A percentile compares a stretch with the other conserved stretches of the same genome.
These are phyloP conservation scores for Colletotrichum australisinense DNA, from an alignment of 2,329 filamentous ascomycete species.

Conservation along the genomic window DNA sequence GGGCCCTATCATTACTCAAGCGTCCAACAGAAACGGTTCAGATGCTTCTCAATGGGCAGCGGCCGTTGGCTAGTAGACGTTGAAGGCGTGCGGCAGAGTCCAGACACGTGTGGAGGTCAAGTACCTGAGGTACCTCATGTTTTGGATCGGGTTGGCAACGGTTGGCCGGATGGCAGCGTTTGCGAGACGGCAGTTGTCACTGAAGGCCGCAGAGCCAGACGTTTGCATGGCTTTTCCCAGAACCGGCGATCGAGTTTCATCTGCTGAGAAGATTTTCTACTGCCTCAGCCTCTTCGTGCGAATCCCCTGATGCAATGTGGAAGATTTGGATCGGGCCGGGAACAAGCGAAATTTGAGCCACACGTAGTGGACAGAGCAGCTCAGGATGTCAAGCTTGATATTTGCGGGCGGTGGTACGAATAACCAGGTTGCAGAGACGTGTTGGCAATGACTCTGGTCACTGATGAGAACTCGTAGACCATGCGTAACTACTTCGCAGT, in stretches of 20 bases:
- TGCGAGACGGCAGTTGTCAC: background rate
- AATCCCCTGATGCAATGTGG: background rate
- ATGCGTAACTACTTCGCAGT: too few relatives aligned
- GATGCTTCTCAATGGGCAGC: background rate
- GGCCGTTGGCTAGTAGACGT: background rate
- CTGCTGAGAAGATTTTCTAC: background rate
- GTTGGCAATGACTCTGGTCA: background rate
- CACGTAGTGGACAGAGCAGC: background rate
- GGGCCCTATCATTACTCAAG: background rate
- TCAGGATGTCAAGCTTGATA: background rate
- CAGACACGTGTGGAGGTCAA: background rate
- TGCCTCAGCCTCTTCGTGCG: background rate
- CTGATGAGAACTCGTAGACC: too few relatives aligned
- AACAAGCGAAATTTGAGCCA: background rate
- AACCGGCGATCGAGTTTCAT: background rate
- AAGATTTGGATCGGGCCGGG: background rate
- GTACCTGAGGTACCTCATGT: background rate
- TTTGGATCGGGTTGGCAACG: background rate
- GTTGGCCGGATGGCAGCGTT: background rate
- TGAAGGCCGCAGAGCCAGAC: background rate
- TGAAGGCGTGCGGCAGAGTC: background rate
- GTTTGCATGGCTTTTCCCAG: background rate
- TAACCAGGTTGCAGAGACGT: background rate
- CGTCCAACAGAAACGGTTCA: background rate
- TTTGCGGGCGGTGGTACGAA: background rate